These are phyloP conservation scores for Thelonectria blattea DNA, from an alignment of 2,329 filamentous ascomycete genomes.

Conservation along the genomic window DNA sequence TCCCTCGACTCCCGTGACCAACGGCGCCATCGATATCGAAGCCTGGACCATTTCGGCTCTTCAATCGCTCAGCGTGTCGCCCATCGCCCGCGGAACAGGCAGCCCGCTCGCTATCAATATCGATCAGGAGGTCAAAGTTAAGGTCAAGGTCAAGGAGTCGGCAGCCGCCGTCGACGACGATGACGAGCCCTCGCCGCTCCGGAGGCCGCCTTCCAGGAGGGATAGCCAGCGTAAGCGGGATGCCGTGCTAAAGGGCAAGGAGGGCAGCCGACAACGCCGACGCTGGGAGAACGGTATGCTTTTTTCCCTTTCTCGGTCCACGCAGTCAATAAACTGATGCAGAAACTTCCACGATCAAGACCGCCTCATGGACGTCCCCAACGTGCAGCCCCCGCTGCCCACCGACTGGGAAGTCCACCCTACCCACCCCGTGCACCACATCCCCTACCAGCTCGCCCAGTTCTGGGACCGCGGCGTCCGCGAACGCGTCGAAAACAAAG, in stretches of 20 bases:
- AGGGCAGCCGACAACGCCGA: constrained; percentile 83
- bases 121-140: constrained; percentile 55
- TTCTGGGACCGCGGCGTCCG: constrained; percentile 73
- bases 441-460: constrained; percentile 89
- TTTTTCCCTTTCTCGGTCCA: neutral
- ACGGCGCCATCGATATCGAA: constrained; percentile 62
- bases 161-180: constrained; percentile 29
- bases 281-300: constrained; percentile 90
- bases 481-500: constrained; percentile 57
- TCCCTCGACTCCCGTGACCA: constrained; percentile 35
- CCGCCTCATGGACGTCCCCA: constrained; percentile 83
- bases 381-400: constrained; percentile 80
- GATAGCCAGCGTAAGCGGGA: constrained; percentile 71
- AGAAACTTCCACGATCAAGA: constrained; percentile 56
- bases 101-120: constrained; percentile 76
- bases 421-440: constrained; percentile 76
- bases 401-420: constrained; percentile 84
- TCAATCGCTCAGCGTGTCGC: constrained; percentile 60
- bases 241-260: constrained; percentile 83
- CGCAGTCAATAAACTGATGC: constrained; percentile 22
- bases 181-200: constrained; percentile 44
- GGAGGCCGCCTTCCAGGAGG: constrained; percentile 54
- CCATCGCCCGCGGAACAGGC: constrained; percentile 64
- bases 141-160: constrained; percentile 20
- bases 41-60: constrained; percentile 69